These are phyloP conservation scores for Tolypocladium ophioglossoides DNA, from an alignment of 2,329 filamentous ascomycete species.

Conservation along the genomic window DNA sequence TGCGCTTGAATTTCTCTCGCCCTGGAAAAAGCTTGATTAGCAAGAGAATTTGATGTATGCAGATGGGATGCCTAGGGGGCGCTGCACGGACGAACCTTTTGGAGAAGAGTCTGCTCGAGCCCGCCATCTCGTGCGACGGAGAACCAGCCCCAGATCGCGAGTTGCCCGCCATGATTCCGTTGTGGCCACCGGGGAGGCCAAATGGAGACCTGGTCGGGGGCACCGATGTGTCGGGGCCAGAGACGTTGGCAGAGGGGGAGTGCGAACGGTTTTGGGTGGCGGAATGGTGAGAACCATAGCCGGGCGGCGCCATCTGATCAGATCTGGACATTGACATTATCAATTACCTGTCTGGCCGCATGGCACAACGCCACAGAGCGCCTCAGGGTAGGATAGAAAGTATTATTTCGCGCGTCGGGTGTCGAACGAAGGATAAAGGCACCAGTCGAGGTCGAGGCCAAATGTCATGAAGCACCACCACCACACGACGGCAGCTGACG, in stretches of 20 bases:
- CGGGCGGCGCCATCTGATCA: slow-evolving; percentile 78
- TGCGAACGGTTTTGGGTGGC: slow-evolving; percentile 58
- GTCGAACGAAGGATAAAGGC: neutral
- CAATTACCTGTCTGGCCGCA: slow-evolving; percentile 57
- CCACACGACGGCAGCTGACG: neutral
- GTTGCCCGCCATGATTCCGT: slow-evolving; percentile 47
- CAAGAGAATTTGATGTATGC: neutral
- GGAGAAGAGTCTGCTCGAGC: slow-evolving; percentile 68
- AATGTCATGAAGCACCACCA: neutral
- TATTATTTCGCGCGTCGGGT: neutral
- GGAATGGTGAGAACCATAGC: slow-evolving; percentile 62
- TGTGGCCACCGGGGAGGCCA: slow-evolving; percentile 49
- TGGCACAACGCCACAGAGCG: slow-evolving; percentile 18
- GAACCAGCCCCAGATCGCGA: slow-evolving; percentile 82
- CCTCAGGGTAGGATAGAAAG: neutral
- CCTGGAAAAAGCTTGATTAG: slow-evolving; percentile 32
- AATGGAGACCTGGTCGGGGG: slow-evolving; percentile 61
- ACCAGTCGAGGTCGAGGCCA: neutral
- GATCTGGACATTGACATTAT: slow-evolving; percentile 89
- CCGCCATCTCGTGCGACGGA: slow-evolving; percentile 80
- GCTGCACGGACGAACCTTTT: slow-evolving; percentile 61
- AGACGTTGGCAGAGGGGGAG: slow-evolving; percentile 71
- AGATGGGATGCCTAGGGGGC: neutral
- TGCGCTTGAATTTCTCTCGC: slow-evolving; percentile 95
- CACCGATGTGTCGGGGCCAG: slow-evolving; percentile 64